Evolutionary conservation across 2,329 filamentous ascomycete genomes (phyloP), one percentile per base, ranked within the genome.

Genomic region (Penicillium occitanis): DNA sequence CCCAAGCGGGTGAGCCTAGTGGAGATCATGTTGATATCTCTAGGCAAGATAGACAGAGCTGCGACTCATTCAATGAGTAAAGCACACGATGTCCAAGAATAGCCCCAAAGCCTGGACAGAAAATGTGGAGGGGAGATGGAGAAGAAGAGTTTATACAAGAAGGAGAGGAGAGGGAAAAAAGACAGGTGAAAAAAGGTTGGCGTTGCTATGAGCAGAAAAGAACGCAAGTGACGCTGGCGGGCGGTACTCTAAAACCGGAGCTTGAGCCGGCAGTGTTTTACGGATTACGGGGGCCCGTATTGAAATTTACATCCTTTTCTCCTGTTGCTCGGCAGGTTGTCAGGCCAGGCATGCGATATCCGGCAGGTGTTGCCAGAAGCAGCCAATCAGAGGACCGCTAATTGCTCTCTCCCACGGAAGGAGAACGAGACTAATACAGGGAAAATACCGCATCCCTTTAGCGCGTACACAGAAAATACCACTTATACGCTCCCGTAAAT

Each of bases 21-120:
- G 73, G 80, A 79, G 74, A 82, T 79, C 80, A 82, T 82, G 73
- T 74, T 81, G 76, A 71, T 74, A 74, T 77, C 75, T 76, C 75
- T 78, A 76, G 73, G 72, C 72, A 72, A 75, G 73, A 71, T 72
- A 72, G 70, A 72, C 74, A 75, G 69, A 69, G 70, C 73, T 70
- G 73, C 73, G 73, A 74, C 74, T 75, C 78, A 78, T 78, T 73
- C 73, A 79, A 77, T 66, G 71, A 74, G 72, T 72, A 70, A 48
- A 58, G 40, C 42, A 58, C 48, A 55, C 33, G 51, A 28, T 64
- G 63, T 64, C 51, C 60, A 48, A 40, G 40, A n/a, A 35, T 13
- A 55, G 37, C 64, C 64, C 74, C 74, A 78, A 74, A 75, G 57
- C 75, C 77, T 75, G 76, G 70, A 69, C 69, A 74, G 74, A 72